Conservation (phyloP, 257 asterid genomes). For the Solanum paucissectum region DNA sequence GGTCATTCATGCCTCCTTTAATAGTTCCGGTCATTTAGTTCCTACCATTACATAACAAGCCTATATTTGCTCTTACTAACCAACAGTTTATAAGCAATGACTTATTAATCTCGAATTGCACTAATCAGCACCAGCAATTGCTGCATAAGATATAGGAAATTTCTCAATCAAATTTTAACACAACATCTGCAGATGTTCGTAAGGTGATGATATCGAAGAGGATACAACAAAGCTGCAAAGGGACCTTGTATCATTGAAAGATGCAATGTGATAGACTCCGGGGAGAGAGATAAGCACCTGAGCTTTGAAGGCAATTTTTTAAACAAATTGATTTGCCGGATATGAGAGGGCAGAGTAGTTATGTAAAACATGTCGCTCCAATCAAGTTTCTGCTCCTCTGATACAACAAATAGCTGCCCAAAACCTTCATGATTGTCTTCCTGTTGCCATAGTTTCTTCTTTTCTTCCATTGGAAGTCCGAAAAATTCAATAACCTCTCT, state of each 20-base stretch:
- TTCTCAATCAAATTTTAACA: background rate
- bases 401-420: constrained; percentile 42
- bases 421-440: constrained; percentile 41
- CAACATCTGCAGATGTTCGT: background rate
- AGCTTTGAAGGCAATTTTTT: constrained; percentile 23
- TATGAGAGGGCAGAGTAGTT: constrained; percentile 23
- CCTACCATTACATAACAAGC: background rate
- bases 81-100: background rate
- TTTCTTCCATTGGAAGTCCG: constrained; percentile 31
- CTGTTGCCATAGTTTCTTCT: constrained; percentile 32
- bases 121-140: background rate
- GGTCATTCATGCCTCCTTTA: background rate
- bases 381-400: constrained; percentile 50
- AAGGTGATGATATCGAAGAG: background rate
- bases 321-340: constrained; percentile 21
- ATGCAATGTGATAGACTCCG: background rate
- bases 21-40: background rate
- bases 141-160: background rate
- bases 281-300: constrained; percentile 14
- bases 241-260: background rate
- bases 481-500: constrained; percentile 19
- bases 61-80: background rate
- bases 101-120: background rate
- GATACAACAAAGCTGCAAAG: background rate
- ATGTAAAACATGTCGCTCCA: constrained; percentile 53